A percentile compares a stretch with the other conserved stretches of the same genome.
These are phyloP conservation scores for Clonostachys sp. DNA, from an alignment of 2,329 filamentous ascomycete genomes.

Conservation along the genomic window DNA sequence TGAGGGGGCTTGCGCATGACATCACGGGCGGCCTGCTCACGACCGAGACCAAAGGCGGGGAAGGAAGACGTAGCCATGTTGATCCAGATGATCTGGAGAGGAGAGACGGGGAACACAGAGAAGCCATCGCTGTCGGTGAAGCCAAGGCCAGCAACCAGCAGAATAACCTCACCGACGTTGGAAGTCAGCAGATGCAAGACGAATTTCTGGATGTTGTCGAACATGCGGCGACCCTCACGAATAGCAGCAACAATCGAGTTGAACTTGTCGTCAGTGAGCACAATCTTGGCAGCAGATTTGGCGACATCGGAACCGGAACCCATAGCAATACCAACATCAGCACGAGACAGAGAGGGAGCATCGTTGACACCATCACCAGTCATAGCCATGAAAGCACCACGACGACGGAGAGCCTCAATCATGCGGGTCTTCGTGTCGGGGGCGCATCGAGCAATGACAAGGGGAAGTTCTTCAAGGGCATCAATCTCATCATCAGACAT, in stretches of 20 bases:
- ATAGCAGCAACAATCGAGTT: slow-evolving; percentile 66
- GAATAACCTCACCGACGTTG: slow-evolving; percentile 80
- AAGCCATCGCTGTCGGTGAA: slow-evolving; percentile 70
- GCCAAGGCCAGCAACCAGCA: slow-evolving; percentile 73
- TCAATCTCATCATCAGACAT: slow-evolving; percentile 62
- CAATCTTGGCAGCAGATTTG: slow-evolving; percentile 64
- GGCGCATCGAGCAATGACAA: slow-evolving; percentile 66
- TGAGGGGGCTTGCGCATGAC: slow-evolving; percentile 80
- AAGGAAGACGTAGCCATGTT: slow-evolving; percentile 89
- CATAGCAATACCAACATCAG: slow-evolving; percentile 71
- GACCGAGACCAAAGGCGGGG: slow-evolving; percentile 83
- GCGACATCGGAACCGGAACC: slow-evolving; percentile 67
- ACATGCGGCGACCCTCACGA: slow-evolving; percentile 67
- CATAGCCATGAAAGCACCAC: slow-evolving; percentile 64
- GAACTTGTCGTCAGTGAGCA: slow-evolving; percentile 70
- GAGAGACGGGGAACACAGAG: slow-evolving; percentile 82
- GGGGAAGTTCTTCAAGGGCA: slow-evolving; percentile 53
- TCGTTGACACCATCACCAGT: slow-evolving; percentile 71
- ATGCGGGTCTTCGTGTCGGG: slow-evolving; percentile 71
- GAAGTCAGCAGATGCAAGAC: slow-evolving; percentile 74
- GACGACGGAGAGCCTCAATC: slow-evolving; percentile 68
- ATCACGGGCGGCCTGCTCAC: slow-evolving; percentile 69
- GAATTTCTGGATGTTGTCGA: slow-evolving; percentile 75
- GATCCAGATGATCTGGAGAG: slow-evolving; percentile 88
- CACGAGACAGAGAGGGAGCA: slow-evolving; percentile 60